Evolutionary conservation across 805 yeast genomes (phyloP).

Genomic region (Lipomyces starkeyi): DNA sequence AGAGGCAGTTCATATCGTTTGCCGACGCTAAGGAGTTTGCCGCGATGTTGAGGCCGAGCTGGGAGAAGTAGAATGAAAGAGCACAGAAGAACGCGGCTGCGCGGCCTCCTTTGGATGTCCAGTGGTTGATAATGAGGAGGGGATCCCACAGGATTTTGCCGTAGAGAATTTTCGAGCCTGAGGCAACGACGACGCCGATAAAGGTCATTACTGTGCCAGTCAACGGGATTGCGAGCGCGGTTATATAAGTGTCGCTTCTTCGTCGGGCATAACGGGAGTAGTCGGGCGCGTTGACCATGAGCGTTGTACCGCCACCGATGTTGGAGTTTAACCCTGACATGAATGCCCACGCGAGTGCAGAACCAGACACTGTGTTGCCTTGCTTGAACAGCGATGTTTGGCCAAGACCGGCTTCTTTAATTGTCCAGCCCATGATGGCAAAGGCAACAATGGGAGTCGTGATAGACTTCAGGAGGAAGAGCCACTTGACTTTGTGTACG

Average conservation of each 20-base stretch:
- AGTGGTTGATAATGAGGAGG: slow-evolving; percentile 26
- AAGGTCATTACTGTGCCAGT: slow-evolving; percentile 29
- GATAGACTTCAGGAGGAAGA: slow-evolving; percentile 81
- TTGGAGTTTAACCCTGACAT: slow-evolving; percentile 60
- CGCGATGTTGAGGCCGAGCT: slow-evolving; percentile 73
- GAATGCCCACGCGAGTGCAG: slow-evolving; percentile 79
- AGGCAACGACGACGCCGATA: slow-evolving; percentile 35
- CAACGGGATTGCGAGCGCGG: slow-evolving; percentile 28
- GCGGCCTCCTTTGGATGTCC: slow-evolving; percentile 37
- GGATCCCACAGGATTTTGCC: slow-evolving; percentile 39
- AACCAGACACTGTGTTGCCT: slow-evolving; percentile 53
- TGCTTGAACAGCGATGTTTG: slow-evolving; percentile 18
- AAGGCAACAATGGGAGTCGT: slow-evolving; percentile 84
- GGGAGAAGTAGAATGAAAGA: slow-evolving; percentile 64
- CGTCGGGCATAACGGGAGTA: slow-evolving; percentile 56
- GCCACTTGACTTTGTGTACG: slow-evolving; percentile 82
- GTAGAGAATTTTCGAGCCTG: slow-evolving; percentile 34
- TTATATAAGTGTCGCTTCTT: slow-evolving; percentile 32
- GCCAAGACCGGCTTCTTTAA: slow-evolving; percentile 43
- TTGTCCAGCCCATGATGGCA: slow-evolving; percentile 80
- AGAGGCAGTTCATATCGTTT: slow-evolving; percentile 47
- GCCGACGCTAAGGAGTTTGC: slow-evolving; percentile 53
- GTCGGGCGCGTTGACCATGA: slow-evolving; percentile 57
- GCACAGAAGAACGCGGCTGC: slow-evolving; percentile 38
- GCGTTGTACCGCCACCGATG: slow-evolving; percentile 44